These are phyloP conservation scores for Pestalotiopsis sp. DNA, from an alignment of 2,329 filamentous ascomycete genomes.

Conservation along the genomic window DNA sequence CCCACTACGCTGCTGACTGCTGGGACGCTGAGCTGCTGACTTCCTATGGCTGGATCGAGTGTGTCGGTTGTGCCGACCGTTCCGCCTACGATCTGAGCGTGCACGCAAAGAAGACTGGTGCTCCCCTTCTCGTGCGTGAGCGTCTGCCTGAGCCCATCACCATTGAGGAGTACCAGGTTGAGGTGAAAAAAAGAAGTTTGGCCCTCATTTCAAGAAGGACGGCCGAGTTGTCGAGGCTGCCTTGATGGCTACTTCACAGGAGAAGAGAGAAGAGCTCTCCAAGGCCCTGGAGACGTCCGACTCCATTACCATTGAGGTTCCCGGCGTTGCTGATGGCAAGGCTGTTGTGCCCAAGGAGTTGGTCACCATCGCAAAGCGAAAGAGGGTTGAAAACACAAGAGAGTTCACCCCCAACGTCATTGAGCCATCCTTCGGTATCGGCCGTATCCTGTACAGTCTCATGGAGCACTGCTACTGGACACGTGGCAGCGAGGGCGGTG, in stretches of 20 bases:
- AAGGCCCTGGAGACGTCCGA: slow-evolving; percentile 73
- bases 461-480: slow-evolving; percentile 97
- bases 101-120: slow-evolving; percentile 90
- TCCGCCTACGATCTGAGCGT: slow-evolving; percentile 94
- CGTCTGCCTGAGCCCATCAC: slow-evolving; percentile 75
- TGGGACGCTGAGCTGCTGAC: slow-evolving; percentile 96
- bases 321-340: slow-evolving; percentile 67
- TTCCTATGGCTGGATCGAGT: slow-evolving; percentile 96
- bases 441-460: slow-evolving; percentile 88
- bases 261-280: slow-evolving; percentile 78
- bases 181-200: slow-evolving; percentile 95
- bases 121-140: slow-evolving; percentile 83
- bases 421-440: slow-evolving; percentile 97
- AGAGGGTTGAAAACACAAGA: slow-evolving; percentile 78
- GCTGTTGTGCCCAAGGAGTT: slow-evolving; percentile 81
- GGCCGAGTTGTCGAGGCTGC: slow-evolving; percentile 83
- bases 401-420: slow-evolving; percentile 97
- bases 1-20: slow-evolving; percentile 95
- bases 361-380: slow-evolving; percentile 82
- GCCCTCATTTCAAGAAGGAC: slow-evolving; percentile 93
- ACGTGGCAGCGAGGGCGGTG: slow-evolving; percentile 68
- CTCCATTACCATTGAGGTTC: slow-evolving; percentile 77
- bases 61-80: slow-evolving; percentile 93
- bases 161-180: slow-evolving; percentile 85
- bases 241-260: slow-evolving; percentile 75